These are phyloP conservation scores for Quercus rubra DNA, from an alignment of 306 rosid species.

Conservation along the genomic window DNA sequence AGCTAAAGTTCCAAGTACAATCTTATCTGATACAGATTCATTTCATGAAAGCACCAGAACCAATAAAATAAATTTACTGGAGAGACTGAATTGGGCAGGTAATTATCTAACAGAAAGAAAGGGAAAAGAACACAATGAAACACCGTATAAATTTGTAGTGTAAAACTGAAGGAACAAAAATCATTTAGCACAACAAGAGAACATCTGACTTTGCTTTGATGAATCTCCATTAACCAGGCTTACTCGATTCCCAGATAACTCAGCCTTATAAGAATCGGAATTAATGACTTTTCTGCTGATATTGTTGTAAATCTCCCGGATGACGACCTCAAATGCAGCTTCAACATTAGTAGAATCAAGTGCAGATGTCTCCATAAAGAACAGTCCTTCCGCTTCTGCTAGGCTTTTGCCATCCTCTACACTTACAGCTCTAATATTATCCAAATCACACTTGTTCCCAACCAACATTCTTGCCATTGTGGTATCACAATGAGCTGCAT, in stretches of 20 bases:
- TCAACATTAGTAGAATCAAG: constrained; percentile 81
- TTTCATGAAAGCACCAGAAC: not conserved
- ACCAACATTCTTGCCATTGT: constrained; percentile 77
- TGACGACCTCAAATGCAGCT: constrained; percentile 75
- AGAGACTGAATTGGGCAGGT: no score
- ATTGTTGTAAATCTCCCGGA: constrained; percentile 73
- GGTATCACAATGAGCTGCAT: constrained; percentile 86
- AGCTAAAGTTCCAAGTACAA: not conserved
- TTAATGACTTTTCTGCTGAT: constrained; percentile 76
- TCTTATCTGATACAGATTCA: not conserved
- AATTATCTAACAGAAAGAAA: not conserved
- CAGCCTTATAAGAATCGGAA: constrained; percentile 80
- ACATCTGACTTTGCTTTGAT: constrained; percentile 39
- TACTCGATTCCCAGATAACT: constrained; percentile 76
- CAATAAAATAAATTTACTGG: not conserved
- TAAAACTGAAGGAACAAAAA: constrained; percentile 1
- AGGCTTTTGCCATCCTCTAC: constrained; percentile 70
- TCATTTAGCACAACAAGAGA: constrained; percentile 74
- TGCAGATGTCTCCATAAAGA: constrained; percentile 97
- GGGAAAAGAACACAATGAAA: not conserved
- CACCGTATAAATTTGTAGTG: not conserved
- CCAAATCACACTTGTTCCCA: constrained; percentile 91
- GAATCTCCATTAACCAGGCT: constrained; percentile 56
- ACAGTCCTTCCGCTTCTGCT: constrained; percentile 82
- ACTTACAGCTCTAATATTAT: constrained; percentile 77